Evolutionary conservation across 208 protist species (phyloP), one percentile per base, ranked within the genome.

Genomic region (Herpetomonas tarakana): DNA sequence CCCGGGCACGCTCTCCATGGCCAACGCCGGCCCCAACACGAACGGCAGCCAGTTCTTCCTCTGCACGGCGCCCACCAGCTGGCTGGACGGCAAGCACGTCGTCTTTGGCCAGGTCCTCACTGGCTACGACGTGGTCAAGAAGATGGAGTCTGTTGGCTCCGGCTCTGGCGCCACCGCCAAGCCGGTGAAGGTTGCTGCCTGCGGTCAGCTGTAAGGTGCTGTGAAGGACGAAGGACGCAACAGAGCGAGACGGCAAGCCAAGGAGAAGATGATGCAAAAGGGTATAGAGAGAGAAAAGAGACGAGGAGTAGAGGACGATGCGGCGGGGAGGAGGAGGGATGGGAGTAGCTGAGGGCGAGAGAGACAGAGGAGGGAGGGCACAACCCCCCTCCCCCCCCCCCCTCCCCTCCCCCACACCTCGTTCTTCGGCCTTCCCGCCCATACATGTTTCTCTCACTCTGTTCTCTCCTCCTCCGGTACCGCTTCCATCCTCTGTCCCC

Each of bases 1-100:
- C 51, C 77, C 69, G 64, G 70, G 85, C 80, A 73, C 81, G 30
- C 71, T 97, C 28, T 96, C 88, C 19, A 96, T 97, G 90, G 90
- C 92, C 63, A 97, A 96, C 67, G 86, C 85, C 4, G 92, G 92
- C 38, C 76, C 81, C 76, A 98, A 97, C 82, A 96, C 86, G 38
- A 97, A 97, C 78, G 86, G 83, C 39, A 95, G 88, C 6, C 92
- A 97, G 77, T 97, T 97, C 74, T 96, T 97, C 66, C 86, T 97
- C 58, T 92, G 83, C 71, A 93, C 86, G 18, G 81, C 76, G 24
- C 62, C 61, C 29, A 93, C 86, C 46, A 35, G 31, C 54, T 94
- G 87, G 90, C 76, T 98, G 22, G 88, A 98, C 68, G 89, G 91
- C 74, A 98, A 98, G 79, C 97, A 99, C 70, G 94, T 97, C 56